Percentiles rank a stretch among this genome's conserved stretches.
phyloP scores from a whole-genome alignment of 2,329 filamentous ascomycete genomes.

The Bertia moriformis region DNA sequence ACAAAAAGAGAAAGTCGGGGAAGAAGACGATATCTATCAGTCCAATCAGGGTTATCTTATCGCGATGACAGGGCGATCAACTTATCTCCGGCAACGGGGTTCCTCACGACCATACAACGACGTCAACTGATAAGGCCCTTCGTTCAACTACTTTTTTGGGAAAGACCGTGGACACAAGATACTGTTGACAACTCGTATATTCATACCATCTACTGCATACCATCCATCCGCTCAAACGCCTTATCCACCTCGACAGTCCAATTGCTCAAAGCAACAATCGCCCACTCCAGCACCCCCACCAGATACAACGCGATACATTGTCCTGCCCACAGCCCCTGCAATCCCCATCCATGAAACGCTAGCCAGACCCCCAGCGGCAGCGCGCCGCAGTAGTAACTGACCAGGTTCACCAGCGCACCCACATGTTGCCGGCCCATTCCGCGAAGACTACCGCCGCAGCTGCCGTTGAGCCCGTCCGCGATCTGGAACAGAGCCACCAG shows the following conservation, averaged over 20 bases:
- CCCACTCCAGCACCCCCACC: conserved; percentile 66
- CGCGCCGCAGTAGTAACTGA: conserved; percentile 74
- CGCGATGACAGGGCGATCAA: no score
- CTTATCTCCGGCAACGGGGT: no score
- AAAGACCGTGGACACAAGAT: no score
- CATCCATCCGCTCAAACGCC: conserved; percentile 58
- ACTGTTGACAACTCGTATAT: no score
- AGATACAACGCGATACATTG: conserved; percentile 71
- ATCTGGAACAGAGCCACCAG: conserved; percentile 84
- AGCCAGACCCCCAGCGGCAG: conserved; percentile 71
- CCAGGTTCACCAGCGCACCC: conserved; percentile 65
- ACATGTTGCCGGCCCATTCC: conserved; percentile 81
- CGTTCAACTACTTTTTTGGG: no score
- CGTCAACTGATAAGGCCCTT: no score
- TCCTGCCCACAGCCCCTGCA: conserved; percentile 69
- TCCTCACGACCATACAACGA: no score
- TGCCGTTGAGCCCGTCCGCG: conserved; percentile 73
- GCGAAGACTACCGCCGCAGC: conserved; percentile 64
- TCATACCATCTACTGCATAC: no score
- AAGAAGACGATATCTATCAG: no score
- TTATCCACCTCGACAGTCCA: conserved; percentile 63
- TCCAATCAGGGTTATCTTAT: no score
- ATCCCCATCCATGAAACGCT: conserved; percentile 73
- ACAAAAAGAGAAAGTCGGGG: no score
- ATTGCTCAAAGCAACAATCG: conserved; percentile 61